These are phyloP conservation scores for Naganishia randhawae DNA, from an alignment of 768 basidiomycete genomes.

Conservation along the genomic window DNA sequence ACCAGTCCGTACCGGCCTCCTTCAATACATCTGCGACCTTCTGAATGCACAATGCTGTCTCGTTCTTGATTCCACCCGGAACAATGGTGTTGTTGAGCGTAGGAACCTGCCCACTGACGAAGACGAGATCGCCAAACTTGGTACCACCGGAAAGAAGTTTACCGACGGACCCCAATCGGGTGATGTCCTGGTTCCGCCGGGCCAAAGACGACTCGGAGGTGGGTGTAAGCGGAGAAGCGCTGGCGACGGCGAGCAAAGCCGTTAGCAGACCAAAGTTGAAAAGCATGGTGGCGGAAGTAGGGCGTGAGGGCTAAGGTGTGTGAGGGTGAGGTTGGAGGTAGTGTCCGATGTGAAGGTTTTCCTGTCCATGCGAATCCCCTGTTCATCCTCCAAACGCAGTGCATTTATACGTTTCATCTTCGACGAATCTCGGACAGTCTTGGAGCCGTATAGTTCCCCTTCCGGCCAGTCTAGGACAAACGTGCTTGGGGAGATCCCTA, in stretches of 20 bases:
- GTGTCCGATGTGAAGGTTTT: too few species aligned
- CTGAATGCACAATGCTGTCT: slow-evolving; percentile 30
- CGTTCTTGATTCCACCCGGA: slow-evolving; percentile 35
- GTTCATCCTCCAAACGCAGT: too few species aligned
- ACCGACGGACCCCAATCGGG: slow-evolving; percentile 30
- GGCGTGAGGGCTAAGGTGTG: neutral
- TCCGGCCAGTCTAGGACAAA: too few species aligned
- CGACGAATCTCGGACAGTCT: too few species aligned
- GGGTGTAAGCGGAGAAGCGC: slow-evolving; percentile 28
- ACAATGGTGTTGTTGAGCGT: slow-evolving; percentile 29
- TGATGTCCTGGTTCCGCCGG: slow-evolving; percentile 26
- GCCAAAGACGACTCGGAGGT: neutral
- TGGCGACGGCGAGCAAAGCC: slow-evolving; percentile 26
- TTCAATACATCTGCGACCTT: slow-evolving; percentile 30
- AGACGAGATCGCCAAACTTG: slow-evolving; percentile 31
- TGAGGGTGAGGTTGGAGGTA: too few species aligned
- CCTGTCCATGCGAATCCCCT: too few species aligned
- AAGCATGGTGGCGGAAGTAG: slow-evolving; percentile 11
- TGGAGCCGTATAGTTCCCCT: too few species aligned
- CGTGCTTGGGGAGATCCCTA: too few species aligned
- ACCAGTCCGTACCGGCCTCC: slow-evolving; percentile 34
- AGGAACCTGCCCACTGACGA: slow-evolving; percentile 32
- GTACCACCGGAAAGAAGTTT: slow-evolving; percentile 31
- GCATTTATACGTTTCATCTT: too few species aligned
- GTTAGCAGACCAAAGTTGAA: slow-evolving; percentile 29